Evolutionary conservation across 1,284 basidiomycete species (phyloP).

Genomic region (Boletus smithii): DNA sequence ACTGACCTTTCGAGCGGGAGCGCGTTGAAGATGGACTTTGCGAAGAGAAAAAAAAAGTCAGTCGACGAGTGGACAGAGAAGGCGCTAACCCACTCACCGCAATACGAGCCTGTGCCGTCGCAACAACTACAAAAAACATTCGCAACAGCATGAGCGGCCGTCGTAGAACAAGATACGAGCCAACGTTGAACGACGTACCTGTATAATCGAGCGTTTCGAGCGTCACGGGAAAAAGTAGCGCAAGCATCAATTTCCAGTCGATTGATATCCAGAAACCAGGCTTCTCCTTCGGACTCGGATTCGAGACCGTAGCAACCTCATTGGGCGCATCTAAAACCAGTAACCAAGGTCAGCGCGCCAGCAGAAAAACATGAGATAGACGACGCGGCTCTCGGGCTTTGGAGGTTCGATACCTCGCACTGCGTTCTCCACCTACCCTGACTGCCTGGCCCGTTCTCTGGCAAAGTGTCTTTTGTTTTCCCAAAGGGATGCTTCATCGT

Average conservation of each 20-base stretch:
- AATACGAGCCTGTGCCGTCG: slow-evolving; percentile 51
- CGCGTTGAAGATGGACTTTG: slow-evolving; percentile 44
- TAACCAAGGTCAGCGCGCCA: neutral
- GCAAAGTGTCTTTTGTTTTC: neutral
- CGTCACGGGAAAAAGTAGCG: slow-evolving; percentile 29
- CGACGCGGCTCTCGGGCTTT: neutral
- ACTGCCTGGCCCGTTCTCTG: neutral
- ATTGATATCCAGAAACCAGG: slow-evolving; percentile 26
- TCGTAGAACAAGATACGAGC: neutral
- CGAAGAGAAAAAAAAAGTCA: neutral
- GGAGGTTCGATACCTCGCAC: neutral
- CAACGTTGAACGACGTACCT: slow-evolving; percentile 25
- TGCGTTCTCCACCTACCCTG: slow-evolving; percentile 14
- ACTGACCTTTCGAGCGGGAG: slow-evolving; percentile 45
- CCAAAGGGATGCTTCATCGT: slow-evolving; percentile 16
- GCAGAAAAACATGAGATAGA: neutral
- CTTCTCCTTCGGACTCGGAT: slow-evolving; percentile 1
- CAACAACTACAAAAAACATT: slow-evolving; percentile 40
- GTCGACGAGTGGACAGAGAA: neutral
- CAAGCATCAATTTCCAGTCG: slow-evolving; percentile 30
- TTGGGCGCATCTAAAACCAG: neutral
- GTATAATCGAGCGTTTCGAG: slow-evolving; percentile 42
- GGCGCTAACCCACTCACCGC: slow-evolving; percentile 35
- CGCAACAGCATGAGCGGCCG: neutral
- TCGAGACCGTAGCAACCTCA: neutral